These are phyloP conservation scores for Tulasnella sp. DNA, from an alignment of 768 basidiomycete species.

Conservation along the genomic window DNA sequence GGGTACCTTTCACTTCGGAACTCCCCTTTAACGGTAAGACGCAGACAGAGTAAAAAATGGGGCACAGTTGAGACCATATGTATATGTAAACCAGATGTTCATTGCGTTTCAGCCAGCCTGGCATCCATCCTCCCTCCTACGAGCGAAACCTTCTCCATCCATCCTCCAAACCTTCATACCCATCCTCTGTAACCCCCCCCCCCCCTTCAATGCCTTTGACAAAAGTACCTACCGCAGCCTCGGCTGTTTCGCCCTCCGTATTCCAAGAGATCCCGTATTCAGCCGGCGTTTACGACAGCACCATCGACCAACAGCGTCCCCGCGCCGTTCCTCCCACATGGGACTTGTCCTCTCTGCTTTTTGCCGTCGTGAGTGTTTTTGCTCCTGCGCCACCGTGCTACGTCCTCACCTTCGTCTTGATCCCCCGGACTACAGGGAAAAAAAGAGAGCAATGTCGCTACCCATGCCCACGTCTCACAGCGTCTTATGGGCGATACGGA, in stretches of 20 bases:
- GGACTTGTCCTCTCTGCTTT: neutral
- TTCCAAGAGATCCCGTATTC: neutral
- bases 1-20: neutral
- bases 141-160: neutral
- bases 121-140: neutral
- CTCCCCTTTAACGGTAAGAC: neutral
- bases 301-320: neutral
- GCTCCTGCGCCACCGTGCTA: neutral
- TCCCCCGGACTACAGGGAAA: neutral
- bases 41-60: neutral
- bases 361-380: neutral
- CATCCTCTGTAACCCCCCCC: neutral
- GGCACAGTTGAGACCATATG: neutral
- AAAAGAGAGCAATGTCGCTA: neutral
- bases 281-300: neutral
- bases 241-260: neutral
- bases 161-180: neutral
- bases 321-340: neutral
- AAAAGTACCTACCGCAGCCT: neutral
- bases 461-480: neutral
- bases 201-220: neutral
- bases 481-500: constrained; percentile 2
- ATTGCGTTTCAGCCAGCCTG: neutral
- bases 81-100: neutral
- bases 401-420: neutral